Evolutionary conservation across 306 rosid genomes (phyloP).

Genomic region (Trifolium subterraneum): DNA sequence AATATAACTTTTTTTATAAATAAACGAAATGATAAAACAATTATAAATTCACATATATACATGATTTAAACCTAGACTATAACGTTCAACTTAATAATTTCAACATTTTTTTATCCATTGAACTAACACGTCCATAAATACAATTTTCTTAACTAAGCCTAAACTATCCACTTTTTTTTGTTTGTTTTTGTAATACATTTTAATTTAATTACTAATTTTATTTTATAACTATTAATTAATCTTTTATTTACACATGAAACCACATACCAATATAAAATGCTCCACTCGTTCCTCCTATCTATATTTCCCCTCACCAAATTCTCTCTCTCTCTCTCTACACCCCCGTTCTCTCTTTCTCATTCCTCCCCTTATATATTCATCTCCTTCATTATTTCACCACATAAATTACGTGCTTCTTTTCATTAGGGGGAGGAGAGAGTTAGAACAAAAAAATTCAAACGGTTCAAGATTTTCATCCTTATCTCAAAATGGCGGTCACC

Average conservation of each 20-base stretch:
- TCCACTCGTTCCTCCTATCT: constrained; percentile 40
- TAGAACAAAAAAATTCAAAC: constrained; percentile 1
- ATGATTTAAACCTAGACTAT: too few species aligned
- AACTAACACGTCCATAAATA: too few species aligned
- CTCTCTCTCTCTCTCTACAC: constrained; percentile 16
- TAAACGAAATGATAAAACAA: too few species aligned
- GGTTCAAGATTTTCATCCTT: constrained; percentile 31
- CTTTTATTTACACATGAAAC: constrained; percentile 38
- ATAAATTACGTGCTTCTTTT: constrained; percentile 48
- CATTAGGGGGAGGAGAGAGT: constrained; percentile 16
- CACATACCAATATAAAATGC: constrained; percentile 42
- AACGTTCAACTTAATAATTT: too few species aligned
- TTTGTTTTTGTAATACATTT: too few species aligned
- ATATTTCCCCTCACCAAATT: neutral
- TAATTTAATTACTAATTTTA: too few species aligned
- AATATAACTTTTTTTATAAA: too few species aligned
- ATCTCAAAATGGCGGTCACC: constrained; percentile 60
- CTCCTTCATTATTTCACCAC: constrained; percentile 38
- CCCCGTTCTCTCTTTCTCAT: constrained; percentile 13
- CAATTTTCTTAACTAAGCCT: too few species aligned
- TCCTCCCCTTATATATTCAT: constrained; percentile 3
- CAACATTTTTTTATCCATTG: too few species aligned
- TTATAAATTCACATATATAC: too few species aligned
- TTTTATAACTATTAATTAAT: too few species aligned
- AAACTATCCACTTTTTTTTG: too few species aligned